Evolutionary conservation across 495 filamentous ascomycete species (phyloP).

Genomic region (Extremus antarcticus): DNA sequence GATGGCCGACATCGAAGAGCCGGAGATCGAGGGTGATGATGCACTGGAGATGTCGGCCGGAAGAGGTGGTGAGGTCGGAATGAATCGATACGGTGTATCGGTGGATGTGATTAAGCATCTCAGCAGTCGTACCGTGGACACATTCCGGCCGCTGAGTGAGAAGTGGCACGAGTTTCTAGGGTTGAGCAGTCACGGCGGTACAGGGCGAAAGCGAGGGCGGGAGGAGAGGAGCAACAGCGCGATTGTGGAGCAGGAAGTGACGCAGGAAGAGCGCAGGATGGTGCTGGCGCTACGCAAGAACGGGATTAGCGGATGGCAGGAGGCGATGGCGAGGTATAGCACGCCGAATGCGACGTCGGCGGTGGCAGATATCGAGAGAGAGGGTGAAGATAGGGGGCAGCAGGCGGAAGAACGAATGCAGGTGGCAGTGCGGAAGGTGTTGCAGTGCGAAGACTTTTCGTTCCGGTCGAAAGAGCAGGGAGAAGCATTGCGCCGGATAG

Average conservation of each 20-base stretch:
- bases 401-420: background rate
- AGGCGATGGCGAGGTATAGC: background rate
- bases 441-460: background rate
- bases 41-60: constrained; percentile 5
- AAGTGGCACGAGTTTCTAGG: constrained; percentile 2
- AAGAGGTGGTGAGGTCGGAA: constrained; percentile 3
- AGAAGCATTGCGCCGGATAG: background rate
- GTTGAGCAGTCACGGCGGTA: background rate
- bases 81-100: constrained; percentile 5
- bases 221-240: background rate
- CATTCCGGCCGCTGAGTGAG: constrained; percentile 1
- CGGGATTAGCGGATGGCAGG: background rate
- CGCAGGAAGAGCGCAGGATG: background rate
- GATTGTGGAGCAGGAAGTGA: background rate
- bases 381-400: background rate
- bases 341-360: too few relatives aligned
- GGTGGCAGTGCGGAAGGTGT: constrained; percentile 1
- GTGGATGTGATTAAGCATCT: constrained; percentile 5
- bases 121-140: constrained; percentile 3
- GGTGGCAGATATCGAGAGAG: background rate
- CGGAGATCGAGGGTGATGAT: constrained; percentile 3
- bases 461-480: constrained; percentile 1
- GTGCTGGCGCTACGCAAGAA: background rate
- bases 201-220: background rate
- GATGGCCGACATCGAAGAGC: constrained; percentile 4